Conservation (phyloP, 805 yeast species). For the Kodamaea kaohsiungensis region DNA sequence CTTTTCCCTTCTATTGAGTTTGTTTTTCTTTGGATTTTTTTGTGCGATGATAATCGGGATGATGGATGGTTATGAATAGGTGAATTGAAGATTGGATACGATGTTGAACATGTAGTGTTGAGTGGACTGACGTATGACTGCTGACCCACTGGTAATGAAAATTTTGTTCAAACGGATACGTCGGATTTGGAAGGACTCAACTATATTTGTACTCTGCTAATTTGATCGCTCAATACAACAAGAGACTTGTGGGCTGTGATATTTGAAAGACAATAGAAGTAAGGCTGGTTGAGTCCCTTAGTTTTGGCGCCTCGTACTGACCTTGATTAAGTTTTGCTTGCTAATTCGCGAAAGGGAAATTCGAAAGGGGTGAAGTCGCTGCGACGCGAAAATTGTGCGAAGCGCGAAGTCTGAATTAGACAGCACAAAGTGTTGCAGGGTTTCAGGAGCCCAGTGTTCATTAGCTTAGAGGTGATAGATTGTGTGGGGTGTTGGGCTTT, state of each 20-base stretch:
- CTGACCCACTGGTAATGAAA: not conserved
- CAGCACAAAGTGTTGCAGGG: not conserved
- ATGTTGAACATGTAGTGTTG: not conserved
- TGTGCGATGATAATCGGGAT: not conserved
- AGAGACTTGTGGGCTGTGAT: not conserved
- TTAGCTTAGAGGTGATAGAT: not conserved
- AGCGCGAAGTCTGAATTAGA: not conserved
- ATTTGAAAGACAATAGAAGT: not conserved
- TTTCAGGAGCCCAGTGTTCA: not conserved
- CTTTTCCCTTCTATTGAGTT: not conserved
- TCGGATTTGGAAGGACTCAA: not conserved
- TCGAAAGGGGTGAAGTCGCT: not conserved
- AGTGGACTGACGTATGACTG: not conserved
- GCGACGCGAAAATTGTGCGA: not conserved
- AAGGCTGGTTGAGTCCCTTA: not conserved
- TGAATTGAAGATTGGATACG: not conserved
- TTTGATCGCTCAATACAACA: not conserved
- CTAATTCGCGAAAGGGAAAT: not conserved
- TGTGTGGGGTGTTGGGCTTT: not conserved
- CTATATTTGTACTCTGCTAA: not conserved
- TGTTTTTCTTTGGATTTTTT: constrained; percentile 7
- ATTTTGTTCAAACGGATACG: not conserved
- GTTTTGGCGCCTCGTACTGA: not conserved
- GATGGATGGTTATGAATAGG: constrained; percentile 1
- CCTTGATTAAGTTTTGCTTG: not conserved